Evolutionary conservation across 345 rosid species (phyloP), one percentile per base, ranked within the genome.

Genomic region (Syzygium grande): DNA sequence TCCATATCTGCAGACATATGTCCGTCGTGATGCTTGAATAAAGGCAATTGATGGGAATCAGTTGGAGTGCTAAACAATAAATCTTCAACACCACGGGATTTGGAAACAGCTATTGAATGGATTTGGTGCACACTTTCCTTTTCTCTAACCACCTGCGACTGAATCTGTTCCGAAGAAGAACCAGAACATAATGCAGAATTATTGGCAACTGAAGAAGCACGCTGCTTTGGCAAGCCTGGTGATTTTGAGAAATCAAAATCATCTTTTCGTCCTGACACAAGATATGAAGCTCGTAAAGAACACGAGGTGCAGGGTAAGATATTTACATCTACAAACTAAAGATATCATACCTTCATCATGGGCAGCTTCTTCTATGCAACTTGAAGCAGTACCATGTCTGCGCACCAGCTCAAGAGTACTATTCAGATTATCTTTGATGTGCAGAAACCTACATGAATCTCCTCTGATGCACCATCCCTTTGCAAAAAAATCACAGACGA

Each of bases 401-500:
- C 61, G 91, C 51, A 51, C 88, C 86, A 86, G 94, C 84, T 87
- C 91, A 79, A 58, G 85, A 85, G 88, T 80, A 86, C 22, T 68
- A 87, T 83, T 89, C 6, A 46, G 65, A 80, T 87, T 85, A 78
- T 91, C 93, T 59, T 92, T 95, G 65, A 90, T 84, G 89, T 97
- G 99, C 90, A 95, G 92, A 92, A 96, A 97, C 92, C 88, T 94
- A 92, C 99, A 97, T 8, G 93, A 92, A 80, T 58, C 92, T 88
- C 99, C 98, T 89, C 89, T 96, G 87, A 91, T 88, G 93, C 99
- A 97, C 98, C 99, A 93, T 53, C 99, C 99, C 92, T 92, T 94
- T 49, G 92, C 91, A 89, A 91, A 97, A 91, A 95, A 97, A 89
- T 92, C 91, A 89, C 99, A 97, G 41, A 90, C 84, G 65, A 88